Conservation (phyloP, 805 yeast genomes). For the Pichia scutulata region DNA sequence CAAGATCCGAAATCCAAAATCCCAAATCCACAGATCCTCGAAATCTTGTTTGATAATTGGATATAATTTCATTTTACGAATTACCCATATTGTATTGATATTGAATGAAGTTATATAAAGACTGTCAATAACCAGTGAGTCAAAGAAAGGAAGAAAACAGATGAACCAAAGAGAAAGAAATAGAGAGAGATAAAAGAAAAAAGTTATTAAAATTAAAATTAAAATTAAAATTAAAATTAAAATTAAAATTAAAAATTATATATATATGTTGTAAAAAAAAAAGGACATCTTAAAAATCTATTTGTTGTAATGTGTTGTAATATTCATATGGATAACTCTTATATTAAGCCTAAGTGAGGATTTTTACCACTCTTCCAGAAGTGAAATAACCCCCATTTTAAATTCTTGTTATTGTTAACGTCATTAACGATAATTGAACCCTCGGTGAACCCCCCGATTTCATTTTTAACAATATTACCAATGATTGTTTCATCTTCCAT, state of each 20-base stretch:
- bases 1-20: too few species aligned
- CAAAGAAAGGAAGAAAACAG: too few species aligned
- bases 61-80: too few species aligned
- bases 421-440: conserved; percentile 4
- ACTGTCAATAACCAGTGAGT: too few species aligned
- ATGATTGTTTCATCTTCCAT: conserved; percentile 14
- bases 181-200: neutral
- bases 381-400: neutral
- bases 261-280: neutral
- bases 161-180: too few species aligned
- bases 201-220: too few species aligned
- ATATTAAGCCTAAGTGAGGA: neutral
- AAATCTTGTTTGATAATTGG: too few species aligned
- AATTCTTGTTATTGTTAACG: neutral
- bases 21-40: too few species aligned
- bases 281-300: neutral
- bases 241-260: too few species aligned
- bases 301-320: neutral
- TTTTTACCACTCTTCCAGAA: conserved; percentile 10
- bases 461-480: conserved; percentile 10
- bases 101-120: too few species aligned
- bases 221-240: too few species aligned
- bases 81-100: too few species aligned
- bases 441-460: conserved; percentile 3
- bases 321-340: neutral